A percentile compares a stretch with the other conserved stretches of the same genome.
Conservation (phyloP, 1,139 yeast species). For the Candida tetrigidarum region DNA sequence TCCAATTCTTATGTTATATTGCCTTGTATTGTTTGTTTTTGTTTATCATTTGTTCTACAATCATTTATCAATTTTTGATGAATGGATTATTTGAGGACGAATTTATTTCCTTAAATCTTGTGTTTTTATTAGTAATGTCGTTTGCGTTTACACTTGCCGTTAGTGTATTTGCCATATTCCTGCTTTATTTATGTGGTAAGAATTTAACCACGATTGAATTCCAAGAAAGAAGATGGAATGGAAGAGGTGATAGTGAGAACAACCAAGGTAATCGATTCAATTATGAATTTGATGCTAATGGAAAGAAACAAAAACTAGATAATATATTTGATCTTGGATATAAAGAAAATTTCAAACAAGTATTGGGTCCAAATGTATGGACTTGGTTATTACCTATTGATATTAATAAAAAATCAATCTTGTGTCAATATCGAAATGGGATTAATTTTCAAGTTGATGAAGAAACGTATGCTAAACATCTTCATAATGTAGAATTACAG, state of each 20-base stretch:
- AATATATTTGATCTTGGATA: constrained; percentile 81
- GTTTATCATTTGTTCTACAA: constrained; percentile 39
- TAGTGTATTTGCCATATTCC: constrained; percentile 59
- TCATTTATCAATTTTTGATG: constrained; percentile 56
- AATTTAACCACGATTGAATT: constrained; percentile 87
- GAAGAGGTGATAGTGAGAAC: constrained; percentile 37
- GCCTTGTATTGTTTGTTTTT: constrained; percentile 49
- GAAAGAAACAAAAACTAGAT: constrained; percentile 39
- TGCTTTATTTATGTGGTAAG: constrained; percentile 57
- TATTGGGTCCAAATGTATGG: constrained; percentile 69
- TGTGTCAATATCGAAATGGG: constrained; percentile 45
- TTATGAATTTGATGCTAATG: constrained; percentile 43
- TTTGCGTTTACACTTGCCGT: constrained; percentile 69
- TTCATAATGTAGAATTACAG: constrained; percentile 49
- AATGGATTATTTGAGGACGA: constrained; percentile 40
- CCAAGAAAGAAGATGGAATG: constrained; percentile 54
- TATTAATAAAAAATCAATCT: constrained; percentile 27
- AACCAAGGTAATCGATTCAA: constrained; percentile 24
- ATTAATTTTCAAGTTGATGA: constrained; percentile 54
- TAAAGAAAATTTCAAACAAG: constrained; percentile 59
- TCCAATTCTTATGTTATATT: constrained; percentile 71
- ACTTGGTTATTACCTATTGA: constrained; percentile 77
- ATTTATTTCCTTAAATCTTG: constrained; percentile 60
- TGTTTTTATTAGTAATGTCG: constrained; percentile 62
- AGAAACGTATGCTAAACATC: constrained; percentile 42